Conservation (phyloP, 2,329 filamentous ascomycete genomes). For the Colletotrichum kahawae region DNA sequence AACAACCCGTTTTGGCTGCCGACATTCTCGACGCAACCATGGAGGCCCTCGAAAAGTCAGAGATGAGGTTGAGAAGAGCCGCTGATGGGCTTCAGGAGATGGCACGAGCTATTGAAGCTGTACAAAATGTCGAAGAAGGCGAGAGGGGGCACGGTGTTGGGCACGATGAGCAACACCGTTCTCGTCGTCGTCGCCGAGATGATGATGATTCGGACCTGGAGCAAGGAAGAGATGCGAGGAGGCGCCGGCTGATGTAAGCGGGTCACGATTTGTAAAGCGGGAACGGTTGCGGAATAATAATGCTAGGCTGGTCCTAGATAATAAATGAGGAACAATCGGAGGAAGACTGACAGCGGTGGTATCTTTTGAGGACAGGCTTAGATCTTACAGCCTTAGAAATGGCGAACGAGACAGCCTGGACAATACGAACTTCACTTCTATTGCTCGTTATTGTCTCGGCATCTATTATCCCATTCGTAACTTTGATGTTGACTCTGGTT, state of each 20-base stretch:
- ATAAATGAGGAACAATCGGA: not conserved
- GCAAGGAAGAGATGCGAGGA: not conserved
- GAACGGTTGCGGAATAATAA: not conserved
- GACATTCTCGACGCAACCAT: not conserved
- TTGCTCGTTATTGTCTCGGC: not conserved
- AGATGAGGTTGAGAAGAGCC: not conserved
- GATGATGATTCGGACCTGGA: not conserved
- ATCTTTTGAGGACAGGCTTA: not conserved
- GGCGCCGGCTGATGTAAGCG: not conserved
- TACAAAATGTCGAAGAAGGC: not conserved
- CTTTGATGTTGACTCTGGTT: not conserved
- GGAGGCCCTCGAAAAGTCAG: not conserved
- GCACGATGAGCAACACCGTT: not conserved
- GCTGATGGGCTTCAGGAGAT: not conserved
- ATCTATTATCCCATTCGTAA: not conserved
- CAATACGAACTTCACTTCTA: not conserved
- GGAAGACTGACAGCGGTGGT: not conserved
- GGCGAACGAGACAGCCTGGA: not conserved
- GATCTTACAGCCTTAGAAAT: not conserved
- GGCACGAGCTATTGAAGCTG: not conserved
- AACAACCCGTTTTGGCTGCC: not conserved
- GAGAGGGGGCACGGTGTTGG: not conserved
- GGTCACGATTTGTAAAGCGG: not conserved
- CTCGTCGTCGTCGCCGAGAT: not conserved
- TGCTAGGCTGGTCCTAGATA: not conserved